A percentile compares a stretch with the other conserved stretches of the same genome.
Evolutionary conservation across 176 grass and related monocot genomes (phyloP).

Genomic region (Eragrostis curvula): DNA sequence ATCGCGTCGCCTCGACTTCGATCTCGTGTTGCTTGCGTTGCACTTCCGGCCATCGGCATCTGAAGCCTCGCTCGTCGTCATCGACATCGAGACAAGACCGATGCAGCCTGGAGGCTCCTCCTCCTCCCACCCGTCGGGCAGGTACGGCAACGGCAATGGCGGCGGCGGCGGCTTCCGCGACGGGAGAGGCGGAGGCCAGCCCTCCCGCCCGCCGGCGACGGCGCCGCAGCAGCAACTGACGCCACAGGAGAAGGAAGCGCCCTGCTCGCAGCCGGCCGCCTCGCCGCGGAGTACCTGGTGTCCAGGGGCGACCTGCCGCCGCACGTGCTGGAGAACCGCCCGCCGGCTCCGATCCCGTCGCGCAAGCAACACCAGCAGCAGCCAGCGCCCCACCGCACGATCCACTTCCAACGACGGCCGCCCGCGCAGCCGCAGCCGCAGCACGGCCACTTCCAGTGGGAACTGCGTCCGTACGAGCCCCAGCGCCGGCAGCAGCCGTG

Average conservation of each 20-base stretch:
- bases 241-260: not conserved
- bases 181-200: not conserved
- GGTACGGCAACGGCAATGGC: not conserved
- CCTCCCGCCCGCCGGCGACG: not conserved
- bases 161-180: conserved; percentile 9
- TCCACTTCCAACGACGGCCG: conserved; percentile 13
- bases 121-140: not conserved
- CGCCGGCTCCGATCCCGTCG: conserved; percentile 2
- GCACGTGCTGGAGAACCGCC: conserved; percentile 23
- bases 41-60: not conserved
- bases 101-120: conserved; percentile 7
- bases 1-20: not conserved
- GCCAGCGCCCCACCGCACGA: not conserved
- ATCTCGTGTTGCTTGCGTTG: not conserved
- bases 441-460: not conserved
- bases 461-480: not conserved
- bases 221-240: not conserved
- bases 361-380: not conserved
- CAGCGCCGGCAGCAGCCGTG: not conserved
- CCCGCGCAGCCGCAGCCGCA: not conserved
- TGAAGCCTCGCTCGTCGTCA: not conserved
- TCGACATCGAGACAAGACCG: not conserved
- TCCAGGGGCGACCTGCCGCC: conserved; percentile 14
- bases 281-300: conserved; percentile 40
- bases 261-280: conserved; percentile 24